A percentile compares a stretch with the other conserved stretches of the same genome.
Evolutionary conservation across 306 rosid genomes (phyloP).

Genomic region (Sophora flavescens): DNA sequence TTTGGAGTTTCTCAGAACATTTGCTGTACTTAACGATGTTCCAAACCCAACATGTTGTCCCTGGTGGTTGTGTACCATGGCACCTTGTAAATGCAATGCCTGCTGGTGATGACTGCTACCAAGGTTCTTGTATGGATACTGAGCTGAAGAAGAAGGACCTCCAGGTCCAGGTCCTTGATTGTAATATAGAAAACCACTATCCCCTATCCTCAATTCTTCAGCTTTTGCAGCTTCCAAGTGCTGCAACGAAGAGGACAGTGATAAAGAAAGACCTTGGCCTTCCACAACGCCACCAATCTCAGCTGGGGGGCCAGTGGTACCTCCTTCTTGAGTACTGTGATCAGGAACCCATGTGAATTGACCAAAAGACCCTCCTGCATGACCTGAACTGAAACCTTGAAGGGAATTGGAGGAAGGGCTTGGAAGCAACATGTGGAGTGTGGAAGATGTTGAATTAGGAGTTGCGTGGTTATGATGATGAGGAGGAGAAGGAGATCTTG

Average conservation of each 20-base stretch:
- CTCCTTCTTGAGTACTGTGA: constrained; percentile 44
- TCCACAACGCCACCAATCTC: constrained; percentile 52
- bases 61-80: constrained; percentile 49
- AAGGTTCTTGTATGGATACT: constrained; percentile 58
- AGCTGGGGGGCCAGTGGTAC: constrained; percentile 37
- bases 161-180: constrained; percentile 43
- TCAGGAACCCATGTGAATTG: constrained; percentile 75
- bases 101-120: constrained; percentile 36
- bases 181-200: constrained; percentile 54
- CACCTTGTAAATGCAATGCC: constrained; percentile 65
- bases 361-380: constrained; percentile 61
- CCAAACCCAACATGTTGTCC: constrained; percentile 61
- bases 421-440: constrained; percentile 84
- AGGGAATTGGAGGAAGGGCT: constrained; percentile 61
- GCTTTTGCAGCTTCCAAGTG: constrained; percentile 77
- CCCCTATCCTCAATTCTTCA: constrained; percentile 70
- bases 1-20: constrained; percentile 78
- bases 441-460: constrained; percentile 52
- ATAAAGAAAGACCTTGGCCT: constrained; percentile 78
- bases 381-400: constrained; percentile 45
- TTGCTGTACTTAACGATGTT: constrained; percentile 63
- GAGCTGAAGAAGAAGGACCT: constrained; percentile 44
- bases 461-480: constrained; percentile 41
- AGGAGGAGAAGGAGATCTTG: constrained; percentile 76
- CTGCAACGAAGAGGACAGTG: constrained; percentile 68